Base-by-base conservation (phyloP, 2,329 filamentous ascomycete species). In the Claviceps sp. region DNA sequence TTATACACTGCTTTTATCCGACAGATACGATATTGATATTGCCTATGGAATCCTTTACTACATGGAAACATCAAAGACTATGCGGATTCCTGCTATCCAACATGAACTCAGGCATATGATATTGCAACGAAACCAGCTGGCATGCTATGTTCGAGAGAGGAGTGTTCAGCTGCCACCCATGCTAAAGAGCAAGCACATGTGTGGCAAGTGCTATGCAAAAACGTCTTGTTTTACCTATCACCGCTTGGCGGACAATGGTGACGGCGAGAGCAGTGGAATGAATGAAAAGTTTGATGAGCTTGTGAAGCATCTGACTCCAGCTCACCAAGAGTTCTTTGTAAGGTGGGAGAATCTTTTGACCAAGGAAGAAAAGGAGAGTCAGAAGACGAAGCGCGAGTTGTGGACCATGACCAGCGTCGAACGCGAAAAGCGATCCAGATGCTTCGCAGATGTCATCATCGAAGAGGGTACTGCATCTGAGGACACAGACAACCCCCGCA, bases 101-200 rank as follows among this genome's bases (percentile, higher is more conserved):
- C 84, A 88, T 58, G 93, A 98, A 64, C 79, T 98, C 49, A 83
- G 89, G 39, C 89, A 96, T 60, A 95, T 98, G 89, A 86, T 98
- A 53, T 90, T 97, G 73, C 86, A 95, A 66, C 85, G 93, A 50
- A 98, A 98, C 61, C 82, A 88, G 58, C 73, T 98, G 17, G 89
- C 91, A 3, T 85, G 85, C 58, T 89, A 88, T 62, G 81, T 96
- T 43, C 83, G 88, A 52, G 84, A 94, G 62, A 82, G 87, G 53
- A 83, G 85, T 56, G 76, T 81, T 13, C 81, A 88, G 55, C 75
- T 98, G 26, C 93, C 93, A 1, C 81, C 85, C 0, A 93, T 98
- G 83, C 76, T 94, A 52, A 85, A 84, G 63, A 88, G 83, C 62
- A 81, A 88, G 53, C 84, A 86, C 64, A 78, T 86, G 58, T 98